Conservation (phyloP, 2,329 filamentous ascomycete genomes). For the Nigrospora osmanthi region DNA sequence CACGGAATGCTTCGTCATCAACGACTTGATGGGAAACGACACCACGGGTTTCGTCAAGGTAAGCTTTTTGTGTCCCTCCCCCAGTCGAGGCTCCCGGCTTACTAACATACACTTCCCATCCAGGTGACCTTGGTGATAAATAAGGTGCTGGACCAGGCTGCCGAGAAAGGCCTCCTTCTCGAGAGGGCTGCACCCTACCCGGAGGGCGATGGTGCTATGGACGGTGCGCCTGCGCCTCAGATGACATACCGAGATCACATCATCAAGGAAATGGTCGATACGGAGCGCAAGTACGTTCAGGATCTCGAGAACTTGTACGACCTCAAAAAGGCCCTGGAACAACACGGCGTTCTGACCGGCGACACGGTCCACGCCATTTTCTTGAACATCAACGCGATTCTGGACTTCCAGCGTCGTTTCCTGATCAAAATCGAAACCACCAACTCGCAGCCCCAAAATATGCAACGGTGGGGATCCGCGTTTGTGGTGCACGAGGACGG, state of each 20-base stretch:
- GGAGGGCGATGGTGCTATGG: constrained; percentile 38
- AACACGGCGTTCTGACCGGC: constrained; percentile 79
- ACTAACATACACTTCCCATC: neutral
- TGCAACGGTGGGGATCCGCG: constrained; percentile 91
- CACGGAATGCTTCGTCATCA: constrained; percentile 84
- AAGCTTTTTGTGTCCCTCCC: constrained; percentile 11
- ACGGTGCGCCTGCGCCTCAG: constrained; percentile 52
- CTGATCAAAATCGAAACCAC: constrained; percentile 94
- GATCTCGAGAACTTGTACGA: constrained; percentile 91
- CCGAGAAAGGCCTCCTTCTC: constrained; percentile 66
- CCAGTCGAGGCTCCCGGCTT: neutral
- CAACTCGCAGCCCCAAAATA: constrained; percentile 67
- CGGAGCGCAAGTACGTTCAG: constrained; percentile 95
- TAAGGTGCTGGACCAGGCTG: constrained; percentile 78
- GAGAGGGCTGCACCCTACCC: constrained; percentile 47
- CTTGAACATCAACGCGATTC: constrained; percentile 86
- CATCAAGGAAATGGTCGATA: constrained; percentile 84
- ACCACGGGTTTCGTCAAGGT: constrained; percentile 97
- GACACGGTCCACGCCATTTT: constrained; percentile 93
- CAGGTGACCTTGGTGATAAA: constrained; percentile 89
- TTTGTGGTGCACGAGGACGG: constrained; percentile 79
- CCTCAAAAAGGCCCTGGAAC: constrained; percentile 82
- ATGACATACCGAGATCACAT: constrained; percentile 78
- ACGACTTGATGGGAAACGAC: constrained; percentile 85
- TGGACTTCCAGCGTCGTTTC: constrained; percentile 93